Evolutionary conservation across 2,329 filamentous ascomycete species (phyloP).

Genomic region (Penicillium sp.): DNA sequence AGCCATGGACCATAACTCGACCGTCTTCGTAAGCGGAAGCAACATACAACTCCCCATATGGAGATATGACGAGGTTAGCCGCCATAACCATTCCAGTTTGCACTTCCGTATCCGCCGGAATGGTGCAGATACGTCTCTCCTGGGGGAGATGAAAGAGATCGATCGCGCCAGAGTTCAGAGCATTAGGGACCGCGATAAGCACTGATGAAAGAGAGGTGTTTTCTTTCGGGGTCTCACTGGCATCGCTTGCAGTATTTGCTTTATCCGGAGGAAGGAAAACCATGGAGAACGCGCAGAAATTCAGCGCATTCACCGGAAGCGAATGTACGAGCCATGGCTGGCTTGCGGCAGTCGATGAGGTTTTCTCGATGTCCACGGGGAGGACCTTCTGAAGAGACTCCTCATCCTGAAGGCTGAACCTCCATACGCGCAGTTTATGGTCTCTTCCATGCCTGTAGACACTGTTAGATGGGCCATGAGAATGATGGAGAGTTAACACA

Average conservation of each 20-base stretch:
- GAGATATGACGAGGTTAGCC: conserved; percentile 51
- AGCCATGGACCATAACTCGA: conserved; percentile 57
- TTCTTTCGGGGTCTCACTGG: conserved; percentile 13
- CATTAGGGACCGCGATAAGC: conserved; percentile 80
- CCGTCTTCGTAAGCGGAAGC: conserved; percentile 81
- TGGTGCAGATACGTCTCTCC: conserved; percentile 58
- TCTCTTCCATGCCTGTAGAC: conserved; percentile 79
- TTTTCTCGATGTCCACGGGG: conserved; percentile 58
- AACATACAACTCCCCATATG: conserved; percentile 49
- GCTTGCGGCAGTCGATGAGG: too few relatives aligned
- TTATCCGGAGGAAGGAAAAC: too few relatives aligned
- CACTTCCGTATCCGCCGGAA: conserved; percentile 45
- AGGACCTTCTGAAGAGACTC: conserved; percentile 53
- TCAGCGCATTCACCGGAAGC: conserved; percentile 81
- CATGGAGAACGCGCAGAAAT: conserved; percentile 64
- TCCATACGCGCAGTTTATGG: conserved; percentile 78
- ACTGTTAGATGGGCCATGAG: too few relatives aligned
- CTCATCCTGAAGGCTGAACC: conserved; percentile 56
- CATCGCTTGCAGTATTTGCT: too few relatives aligned
- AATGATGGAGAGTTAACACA: too few relatives aligned
- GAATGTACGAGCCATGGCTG: conserved; percentile 76
- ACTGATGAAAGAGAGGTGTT: conserved; percentile 55
- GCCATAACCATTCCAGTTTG: conserved; percentile 78
- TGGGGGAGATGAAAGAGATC: conserved; percentile 77
- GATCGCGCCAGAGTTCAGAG: conserved; percentile 63